These are phyloP conservation scores for Astraeus odoratus DNA, from an alignment of 768 basidiomycete genomes.

Conservation along the genomic window DNA sequence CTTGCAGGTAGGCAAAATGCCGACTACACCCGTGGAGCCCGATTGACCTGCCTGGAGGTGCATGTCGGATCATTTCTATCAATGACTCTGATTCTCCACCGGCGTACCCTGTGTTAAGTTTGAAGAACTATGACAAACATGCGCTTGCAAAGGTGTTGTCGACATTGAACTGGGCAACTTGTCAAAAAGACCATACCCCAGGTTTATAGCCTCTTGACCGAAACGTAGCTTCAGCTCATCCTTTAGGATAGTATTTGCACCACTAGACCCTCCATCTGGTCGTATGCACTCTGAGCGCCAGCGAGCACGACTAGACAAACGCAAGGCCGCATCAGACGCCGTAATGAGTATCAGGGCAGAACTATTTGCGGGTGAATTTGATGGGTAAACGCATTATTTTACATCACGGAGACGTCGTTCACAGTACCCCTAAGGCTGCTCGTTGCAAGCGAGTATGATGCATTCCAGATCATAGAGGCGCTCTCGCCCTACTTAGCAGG, in stretches of 20 bases:
- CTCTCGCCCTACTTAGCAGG: conserved; percentile 75
- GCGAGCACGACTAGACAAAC: conserved; percentile 64
- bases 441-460: conserved; percentile 80
- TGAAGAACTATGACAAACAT: conserved; percentile 79
- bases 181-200: conserved; percentile 68
- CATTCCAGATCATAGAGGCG: conserved; percentile 69
- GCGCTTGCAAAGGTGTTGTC: conserved; percentile 46
- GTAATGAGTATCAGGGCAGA: conserved; percentile 67
- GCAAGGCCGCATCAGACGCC: conserved; percentile 60
- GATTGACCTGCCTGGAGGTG: conserved; percentile 38
- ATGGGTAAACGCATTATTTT: conserved; percentile 47
- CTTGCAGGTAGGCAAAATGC: conserved; percentile 58
- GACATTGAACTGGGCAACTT: conserved; percentile 87
- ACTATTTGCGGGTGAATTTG: conserved; percentile 81
- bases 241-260: conserved; percentile 42
- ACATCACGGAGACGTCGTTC: conserved; percentile 1
- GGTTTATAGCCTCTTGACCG: conserved; percentile 31
- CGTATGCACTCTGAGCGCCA: conserved; percentile 68
- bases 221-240: conserved; percentile 2
- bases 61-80: conserved; percentile 77
- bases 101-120: conserved; percentile 71
- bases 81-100: conserved; percentile 91
- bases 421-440: conserved; percentile 47
- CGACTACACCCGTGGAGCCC: not conserved
- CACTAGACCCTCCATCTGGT: conserved; percentile 50